Evolutionary conservation across 306 rosid species (phyloP).

Genomic region (Senna tora): DNA sequence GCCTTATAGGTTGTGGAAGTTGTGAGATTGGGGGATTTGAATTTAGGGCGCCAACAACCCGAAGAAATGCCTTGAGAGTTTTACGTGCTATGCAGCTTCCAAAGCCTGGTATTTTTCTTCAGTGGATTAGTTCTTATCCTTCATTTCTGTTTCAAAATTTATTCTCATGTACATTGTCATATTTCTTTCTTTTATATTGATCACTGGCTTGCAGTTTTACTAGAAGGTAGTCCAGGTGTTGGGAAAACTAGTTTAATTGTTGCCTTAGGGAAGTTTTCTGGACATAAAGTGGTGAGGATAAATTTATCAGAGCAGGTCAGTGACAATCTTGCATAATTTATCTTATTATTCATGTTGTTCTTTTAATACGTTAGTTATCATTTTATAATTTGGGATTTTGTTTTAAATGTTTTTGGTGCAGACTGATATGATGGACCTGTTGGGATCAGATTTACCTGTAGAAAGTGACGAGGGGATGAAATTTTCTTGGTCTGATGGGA

Average conservation of each 20-base stretch:
- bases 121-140: background rate
- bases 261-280: conserved; percentile 81
- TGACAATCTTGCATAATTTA: background rate
- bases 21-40: conserved; percentile 63
- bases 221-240: conserved; percentile 99
- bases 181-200: conserved; percentile 31
- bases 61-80: conserved; percentile 74
- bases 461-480: conserved; percentile 85
- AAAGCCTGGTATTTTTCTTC: conserved; percentile 67
- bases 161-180: background rate
- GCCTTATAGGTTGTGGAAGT: conserved; percentile 53
- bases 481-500: conserved; percentile 98
- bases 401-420: conserved; percentile 43
- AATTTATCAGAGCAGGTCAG: conserved; percentile 94
- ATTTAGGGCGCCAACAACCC: conserved; percentile 82
- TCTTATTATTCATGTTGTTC: background rate
- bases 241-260: conserved; percentile 94
- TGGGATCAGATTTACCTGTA: conserved; percentile 92
- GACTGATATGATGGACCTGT: conserved; percentile 97
- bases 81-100: conserved; percentile 96
- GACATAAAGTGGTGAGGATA: conserved; percentile 84
- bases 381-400: background rate
- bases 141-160: conserved; percentile 11
- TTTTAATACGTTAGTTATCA: background rate
- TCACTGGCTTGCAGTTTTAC: conserved; percentile 62